Evolutionary conservation across 495 filamentous ascomycete genomes (phyloP), one percentile per base, ranked within the genome.

Genomic region (Venustampulla echinocandica): DNA sequence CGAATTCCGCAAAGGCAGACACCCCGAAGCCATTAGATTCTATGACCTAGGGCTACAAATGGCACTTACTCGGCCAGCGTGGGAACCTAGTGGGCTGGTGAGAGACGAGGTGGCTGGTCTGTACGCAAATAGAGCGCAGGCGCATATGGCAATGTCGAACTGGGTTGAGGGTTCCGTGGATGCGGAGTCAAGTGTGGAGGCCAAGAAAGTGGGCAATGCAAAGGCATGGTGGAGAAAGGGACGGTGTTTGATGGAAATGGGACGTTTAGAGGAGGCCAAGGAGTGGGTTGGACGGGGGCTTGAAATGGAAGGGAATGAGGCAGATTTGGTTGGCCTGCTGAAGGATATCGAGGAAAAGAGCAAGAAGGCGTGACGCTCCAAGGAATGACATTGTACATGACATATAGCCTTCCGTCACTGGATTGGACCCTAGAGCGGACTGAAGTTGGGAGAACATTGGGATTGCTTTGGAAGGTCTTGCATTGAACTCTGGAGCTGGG

Each of bases 141-240:
- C 87, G 50, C 74, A 89, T 55, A 93, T 96, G 81, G 80, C 74
- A 2, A 60, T 80, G 62, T 71, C 74, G 64, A 69, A 72, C 35
- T 98, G 90, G 89, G 68, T 84, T 4, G 87, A 92, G 71, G 92
- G 73, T 2, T 71, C 82, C 18, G 67, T 82, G 2, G 92, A 98
- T 68, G 86, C 85, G n/a, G 81, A 88, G 69, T 68, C 72, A 4
- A 90, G 84, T 57, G 84, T 95, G n/a, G 90, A 95, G 67, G 77
- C 84, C 46, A 95, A 93, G 78, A 70, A 78, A 43, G 69, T 76
- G 34, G 87, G 81, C 22, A 96, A 98, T 66, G 80, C 84, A 5
- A 97, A 96, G 80, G 90, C 82, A 2, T 96, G 89, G 84, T 96
- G 86, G 81, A 68, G 90, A 37, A 68, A 85, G 50, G 89, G 82